These are phyloP conservation scores for Verticillium nubilum DNA, from an alignment of 2,329 filamentous ascomycete species.

Conservation along the genomic window DNA sequence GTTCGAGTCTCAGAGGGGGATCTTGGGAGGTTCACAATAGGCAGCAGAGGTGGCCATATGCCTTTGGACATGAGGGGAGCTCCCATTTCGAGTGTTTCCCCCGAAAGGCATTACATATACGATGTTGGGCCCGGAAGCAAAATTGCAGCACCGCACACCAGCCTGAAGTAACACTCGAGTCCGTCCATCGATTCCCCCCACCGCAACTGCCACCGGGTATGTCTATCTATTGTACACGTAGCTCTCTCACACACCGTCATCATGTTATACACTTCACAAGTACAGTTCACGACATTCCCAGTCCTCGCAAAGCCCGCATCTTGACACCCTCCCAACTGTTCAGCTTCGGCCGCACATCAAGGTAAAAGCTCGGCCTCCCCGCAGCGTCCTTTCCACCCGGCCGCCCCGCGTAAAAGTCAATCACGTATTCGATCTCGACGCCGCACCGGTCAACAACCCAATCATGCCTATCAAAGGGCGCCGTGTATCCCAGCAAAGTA, in stretches of 20 bases:
- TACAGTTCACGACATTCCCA: constrained; percentile 44
- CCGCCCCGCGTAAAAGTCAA: constrained; percentile 90
- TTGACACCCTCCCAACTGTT: constrained; percentile 63
- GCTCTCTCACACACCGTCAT: background rate
- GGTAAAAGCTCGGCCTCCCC: constrained; percentile 53
- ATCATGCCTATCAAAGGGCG: constrained; percentile 93
- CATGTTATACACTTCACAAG: background rate
- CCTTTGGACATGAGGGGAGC: background rate
- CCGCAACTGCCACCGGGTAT: background rate
- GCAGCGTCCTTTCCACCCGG: constrained; percentile 24
- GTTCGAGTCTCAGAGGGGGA: too few species aligned
- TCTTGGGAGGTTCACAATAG: too few species aligned
- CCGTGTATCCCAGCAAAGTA: constrained; percentile 77
- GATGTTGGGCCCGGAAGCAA: background rate
- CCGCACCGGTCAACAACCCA: constrained; percentile 95
- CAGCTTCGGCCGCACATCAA: constrained; percentile 64
- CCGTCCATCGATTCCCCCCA: background rate
- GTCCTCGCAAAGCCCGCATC: constrained; percentile 52
- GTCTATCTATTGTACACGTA: background rate
- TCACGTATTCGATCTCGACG: constrained; percentile 83
- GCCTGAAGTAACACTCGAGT: background rate
- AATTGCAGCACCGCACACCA: background rate
- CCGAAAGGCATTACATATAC: background rate
- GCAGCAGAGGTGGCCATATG: background rate
- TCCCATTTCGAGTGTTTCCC: background rate